phyloP scores from a whole-genome alignment of 2,329 filamentous ascomycete species.

The Claviceps sp. region DNA sequence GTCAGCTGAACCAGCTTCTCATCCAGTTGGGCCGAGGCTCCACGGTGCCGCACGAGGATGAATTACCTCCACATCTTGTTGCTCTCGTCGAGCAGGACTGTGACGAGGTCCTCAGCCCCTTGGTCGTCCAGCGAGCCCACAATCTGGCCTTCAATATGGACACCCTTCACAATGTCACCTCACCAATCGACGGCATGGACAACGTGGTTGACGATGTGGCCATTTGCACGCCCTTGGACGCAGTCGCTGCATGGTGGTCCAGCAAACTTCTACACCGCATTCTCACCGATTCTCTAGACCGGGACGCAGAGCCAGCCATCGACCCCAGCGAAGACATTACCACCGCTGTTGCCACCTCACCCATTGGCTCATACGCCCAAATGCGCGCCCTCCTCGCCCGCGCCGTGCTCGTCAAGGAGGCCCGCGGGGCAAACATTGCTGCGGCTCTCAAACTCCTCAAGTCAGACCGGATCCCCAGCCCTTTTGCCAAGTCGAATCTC shows the following conservation, averaged over 20 bases:
- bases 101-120: slow-evolving; percentile 65
- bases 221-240: slow-evolving; percentile 77
- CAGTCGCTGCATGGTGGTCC: slow-evolving; percentile 84
- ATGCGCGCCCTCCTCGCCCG: slow-evolving; percentile 45
- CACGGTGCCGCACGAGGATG: slow-evolving; percentile 37
- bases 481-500: slow-evolving; percentile 18
- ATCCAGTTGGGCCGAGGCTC: slow-evolving; percentile 26
- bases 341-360: slow-evolving; percentile 59
- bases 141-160: slow-evolving; percentile 81
- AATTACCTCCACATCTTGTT: slow-evolving; percentile 62
- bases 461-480: slow-evolving; percentile 15
- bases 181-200: slow-evolving; percentile 61
- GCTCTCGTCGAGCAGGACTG: slow-evolving; percentile 66
- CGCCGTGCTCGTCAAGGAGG: slow-evolving; percentile 40
- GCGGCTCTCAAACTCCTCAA: slow-evolving; percentile 38
- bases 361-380: slow-evolving; percentile 62
- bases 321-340: slow-evolving; percentile 36
- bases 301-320: slow-evolving; percentile 21
- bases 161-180: slow-evolving; percentile 51
- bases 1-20: slow-evolving; percentile 43
- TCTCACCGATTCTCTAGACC: slow-evolving; percentile 49
- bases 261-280: slow-evolving; percentile 57
- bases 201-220: slow-evolving; percentile 73
- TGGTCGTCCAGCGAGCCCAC: slow-evolving; percentile 71
- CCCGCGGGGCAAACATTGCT: slow-evolving; percentile 42